Conservation (phyloP, 73 alveolate genomes). For the Paramecium pentaurelia region DNA sequence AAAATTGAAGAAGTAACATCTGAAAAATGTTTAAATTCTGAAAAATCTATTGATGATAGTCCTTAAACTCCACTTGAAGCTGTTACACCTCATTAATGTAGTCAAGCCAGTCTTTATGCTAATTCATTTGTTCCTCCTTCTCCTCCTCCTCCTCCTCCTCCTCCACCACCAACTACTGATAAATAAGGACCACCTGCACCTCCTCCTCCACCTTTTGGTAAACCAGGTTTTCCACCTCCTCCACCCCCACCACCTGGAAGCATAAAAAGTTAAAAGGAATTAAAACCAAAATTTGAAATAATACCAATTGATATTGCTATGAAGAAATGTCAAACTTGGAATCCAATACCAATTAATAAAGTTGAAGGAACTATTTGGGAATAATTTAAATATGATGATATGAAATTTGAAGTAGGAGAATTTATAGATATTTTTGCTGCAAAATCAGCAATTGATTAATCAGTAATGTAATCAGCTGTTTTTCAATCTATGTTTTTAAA, state of each 20-base stretch:
- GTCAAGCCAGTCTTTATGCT: neutral
- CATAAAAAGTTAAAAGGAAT: neutral
- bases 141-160: neutral
- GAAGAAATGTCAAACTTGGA: neutral
- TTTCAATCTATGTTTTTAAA: neutral
- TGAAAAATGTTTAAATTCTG: neutral
- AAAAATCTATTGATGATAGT: neutral
- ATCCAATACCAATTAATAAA: neutral
- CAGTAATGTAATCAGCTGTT: neutral
- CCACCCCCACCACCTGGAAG: slow-evolving; percentile 15
- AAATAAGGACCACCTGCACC: neutral
- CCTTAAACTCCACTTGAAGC: neutral
- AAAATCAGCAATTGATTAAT: neutral
- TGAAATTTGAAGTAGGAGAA: neutral
- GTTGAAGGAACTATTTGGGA: neutral
- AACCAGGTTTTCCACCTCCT: neutral
- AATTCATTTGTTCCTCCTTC: neutral
- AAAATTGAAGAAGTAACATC: neutral
- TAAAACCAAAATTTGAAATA: neutral
- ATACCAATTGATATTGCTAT: neutral
- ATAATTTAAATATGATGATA: neutral
- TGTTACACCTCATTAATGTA: neutral
- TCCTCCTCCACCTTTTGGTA: neutral
- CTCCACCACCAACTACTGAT: neutral
- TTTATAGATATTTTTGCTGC: neutral